Base-by-base conservation (phyloP, 2,329 filamentous ascomycete species). In the Rosellinia necatrix region DNA sequence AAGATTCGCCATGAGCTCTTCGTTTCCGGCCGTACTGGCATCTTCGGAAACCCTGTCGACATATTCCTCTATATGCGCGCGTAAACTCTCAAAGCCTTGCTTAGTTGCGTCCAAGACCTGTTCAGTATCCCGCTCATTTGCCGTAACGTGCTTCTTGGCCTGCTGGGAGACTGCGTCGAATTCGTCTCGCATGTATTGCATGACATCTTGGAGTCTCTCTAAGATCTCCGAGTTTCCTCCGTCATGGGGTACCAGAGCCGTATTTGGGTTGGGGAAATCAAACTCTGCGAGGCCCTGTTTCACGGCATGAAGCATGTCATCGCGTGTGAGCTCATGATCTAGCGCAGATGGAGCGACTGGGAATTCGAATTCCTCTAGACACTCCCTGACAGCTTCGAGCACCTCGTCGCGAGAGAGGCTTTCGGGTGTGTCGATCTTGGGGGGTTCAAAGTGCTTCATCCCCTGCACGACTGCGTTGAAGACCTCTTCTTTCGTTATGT, bases 51-150 rank as follows among this genome's bases (percentile, higher is more conserved):
- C 84, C 42, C 85, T 86, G 65, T 92, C 87, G 55, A 94, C 86
- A 63, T 96, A 96, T 38, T 78, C 79, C 64, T 96, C 91, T 51
- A 97, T 90, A 56, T 96, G 89, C 10, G 78, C 76, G 9, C 91
- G 86, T 6, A 97, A 82, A 63, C 84, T 87, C 64, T 96, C 91
- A 1, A 69, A 64, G 0, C 92, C 92, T 68, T 96, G 91, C 64
- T 91, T 93, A 38, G 96, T 87, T 1, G 91, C 90, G 70, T 94
- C 90, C 4, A 97, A 78, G 10, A 96, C 86, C 70, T 96, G 91
- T 71, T 96, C 92, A 0, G 91, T 93, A 69, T 94, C 91, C 55
- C 86, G 83, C 35, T 89, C 90, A 64, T 86, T 90, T 59, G 89
- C 87, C 3, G 89, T 85, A 17, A 91, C 87, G 64, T 91, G 93